Evolutionary conservation across 1,284 basidiomycete genomes (phyloP).

Genomic region (Ganoderma lingzhi): DNA sequence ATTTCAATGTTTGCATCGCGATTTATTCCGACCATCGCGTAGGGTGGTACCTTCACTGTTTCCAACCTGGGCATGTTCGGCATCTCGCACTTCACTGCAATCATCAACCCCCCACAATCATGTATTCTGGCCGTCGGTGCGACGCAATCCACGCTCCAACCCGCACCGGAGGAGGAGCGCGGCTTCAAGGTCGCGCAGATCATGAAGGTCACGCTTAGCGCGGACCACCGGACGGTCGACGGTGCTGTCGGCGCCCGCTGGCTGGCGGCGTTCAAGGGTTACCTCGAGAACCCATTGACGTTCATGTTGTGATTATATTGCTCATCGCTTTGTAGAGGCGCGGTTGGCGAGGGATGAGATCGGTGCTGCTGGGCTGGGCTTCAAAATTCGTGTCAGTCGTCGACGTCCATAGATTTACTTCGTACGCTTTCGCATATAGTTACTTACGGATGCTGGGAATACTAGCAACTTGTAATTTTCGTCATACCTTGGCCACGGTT

Average conservation of each 20-base stretch:
- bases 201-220: slow-evolving; percentile 97
- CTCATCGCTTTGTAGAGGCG: not conserved
- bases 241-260: slow-evolving; percentile 92
- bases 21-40: slow-evolving; percentile 14
- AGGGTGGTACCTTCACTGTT: slow-evolving; percentile 99
- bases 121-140: slow-evolving; percentile 97
- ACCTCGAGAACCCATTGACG: slow-evolving; percentile 95
- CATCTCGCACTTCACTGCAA: slow-evolving; percentile 95
- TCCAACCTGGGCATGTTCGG: slow-evolving; percentile 99
- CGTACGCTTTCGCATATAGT: slow-evolving; percentile 35
- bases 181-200: slow-evolving; percentile 92
- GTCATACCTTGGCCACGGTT: not conserved
- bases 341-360: not conserved
- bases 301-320: slow-evolving; percentile 82
- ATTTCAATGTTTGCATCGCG: not conserved
- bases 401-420: slow-evolving; percentile 33
- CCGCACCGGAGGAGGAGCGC: slow-evolving; percentile 88
- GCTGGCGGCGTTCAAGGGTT: slow-evolving; percentile 95
- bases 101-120: slow-evolving; percentile 99
- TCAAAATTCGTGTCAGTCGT: slow-evolving; percentile 26
- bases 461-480: slow-evolving; percentile 32
- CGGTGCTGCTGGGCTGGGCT: slow-evolving; percentile 21
- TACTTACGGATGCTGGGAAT: slow-evolving; percentile 33
- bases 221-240: slow-evolving; percentile 96
- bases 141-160: slow-evolving; percentile 88